Evolutionary conservation across 177 flowering plant genomes (phyloP).

Genomic region (Tripterygium wilfordii): DNA sequence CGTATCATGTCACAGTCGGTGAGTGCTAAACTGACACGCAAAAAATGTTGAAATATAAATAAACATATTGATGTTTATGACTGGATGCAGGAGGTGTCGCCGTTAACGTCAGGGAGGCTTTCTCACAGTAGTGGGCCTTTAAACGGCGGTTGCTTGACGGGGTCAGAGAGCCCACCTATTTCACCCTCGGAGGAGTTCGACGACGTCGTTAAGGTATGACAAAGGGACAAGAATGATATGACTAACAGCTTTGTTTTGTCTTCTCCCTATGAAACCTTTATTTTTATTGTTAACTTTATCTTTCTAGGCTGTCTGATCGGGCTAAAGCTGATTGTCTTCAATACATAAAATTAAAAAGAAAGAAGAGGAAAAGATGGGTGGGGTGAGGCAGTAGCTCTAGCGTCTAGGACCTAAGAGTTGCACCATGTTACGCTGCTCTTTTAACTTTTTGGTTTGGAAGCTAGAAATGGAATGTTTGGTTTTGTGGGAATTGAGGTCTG

Average conservation of each 20-base stretch:
- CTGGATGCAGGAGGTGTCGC: constrained; percentile 53
- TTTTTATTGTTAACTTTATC: background rate
- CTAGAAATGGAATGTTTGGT: no score
- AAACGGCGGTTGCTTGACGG: constrained; percentile 30
- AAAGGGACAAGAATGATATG: no score
- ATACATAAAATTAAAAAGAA: background rate
- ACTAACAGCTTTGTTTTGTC: constrained; percentile 5
- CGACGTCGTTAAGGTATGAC: constrained; percentile 57
- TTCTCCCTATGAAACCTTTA: constrained; percentile 9
- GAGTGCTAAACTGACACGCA: constrained; percentile 7
- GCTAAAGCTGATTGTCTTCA: constrained; percentile 4
- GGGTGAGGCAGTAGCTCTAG: no score
- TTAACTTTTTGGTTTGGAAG: no score
- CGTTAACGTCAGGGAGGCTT: constrained; percentile 56
- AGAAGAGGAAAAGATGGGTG: no score
- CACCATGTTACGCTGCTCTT: no score
- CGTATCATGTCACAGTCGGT: constrained; percentile 84
- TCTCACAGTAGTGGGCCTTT: constrained; percentile 65
- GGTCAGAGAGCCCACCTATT: constrained; percentile 43
- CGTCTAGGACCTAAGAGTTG: no score
- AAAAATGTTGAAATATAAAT: no score
- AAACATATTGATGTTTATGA: no score
- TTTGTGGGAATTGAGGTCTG: no score
- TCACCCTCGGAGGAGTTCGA: constrained; percentile 53
- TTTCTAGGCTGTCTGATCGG: constrained; percentile 8